Evolutionary conservation across 768 basidiomycete species (phyloP), one percentile per base, ranked within the genome.

Genomic region (Steccherinum ochraceum): DNA sequence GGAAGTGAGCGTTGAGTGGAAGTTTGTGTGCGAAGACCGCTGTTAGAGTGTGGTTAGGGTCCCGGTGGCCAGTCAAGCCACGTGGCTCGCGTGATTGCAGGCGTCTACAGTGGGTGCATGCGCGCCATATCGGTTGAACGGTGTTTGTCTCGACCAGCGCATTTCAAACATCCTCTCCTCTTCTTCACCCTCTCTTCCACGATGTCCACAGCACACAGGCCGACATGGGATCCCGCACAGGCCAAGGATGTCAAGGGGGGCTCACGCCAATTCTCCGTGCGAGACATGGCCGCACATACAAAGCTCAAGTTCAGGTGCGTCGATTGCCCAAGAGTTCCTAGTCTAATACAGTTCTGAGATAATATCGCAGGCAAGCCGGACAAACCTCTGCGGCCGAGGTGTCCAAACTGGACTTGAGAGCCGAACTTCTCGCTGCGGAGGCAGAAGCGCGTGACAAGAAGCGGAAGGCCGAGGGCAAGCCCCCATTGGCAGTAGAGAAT

Each of bases 181-280:
- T n/a, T n/a, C n/a, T n/a, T n/a, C n/a, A n/a, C n/a, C n/a, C n/a
- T n/a, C n/a, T n/a, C n/a, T n/a, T n/a, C n/a, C 42, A 40, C 46
- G 11, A 90, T 91, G 89, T 92, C 90, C 48, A 93, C 89, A 73
- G 89, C 89, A 3, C 91, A 93, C 67, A 83, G 91, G 71, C 91
- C 91, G 60, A 94, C 91, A 81, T 98, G 94, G 94, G 90, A 94
- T 58, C 95, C 95, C 1, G 93, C 94, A 0, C 90, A 94, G 68
- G 95, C 90, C 26, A 82, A 83, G 60, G 92, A 96, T 69, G 84
- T 92, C 54, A 92, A 90, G 65, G 88, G 89, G 3, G 92, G 91
- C 52, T 93, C 93, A 47, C 82, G 91, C 52, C 92, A 95, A 63
- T 93, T 85, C 72, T 95, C 93, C 3, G 86, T 90, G 62, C 81